phyloP scores from a whole-genome alignment of 306 rosid species.

The Corylus avellana region DNA sequence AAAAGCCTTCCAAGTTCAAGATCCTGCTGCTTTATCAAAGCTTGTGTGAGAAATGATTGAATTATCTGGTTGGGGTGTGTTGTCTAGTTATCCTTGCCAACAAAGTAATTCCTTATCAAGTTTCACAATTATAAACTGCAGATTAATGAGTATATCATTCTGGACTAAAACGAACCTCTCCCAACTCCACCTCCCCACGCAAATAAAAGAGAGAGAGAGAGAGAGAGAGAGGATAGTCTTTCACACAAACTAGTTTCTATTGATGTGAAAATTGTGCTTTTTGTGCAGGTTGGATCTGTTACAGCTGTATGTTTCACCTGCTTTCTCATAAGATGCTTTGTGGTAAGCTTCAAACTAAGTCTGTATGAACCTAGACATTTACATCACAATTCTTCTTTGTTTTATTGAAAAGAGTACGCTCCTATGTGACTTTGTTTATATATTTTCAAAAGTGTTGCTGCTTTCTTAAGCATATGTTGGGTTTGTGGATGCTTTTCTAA shows the following conservation, averaged over 20 bases:
- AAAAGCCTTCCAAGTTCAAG: neutral
- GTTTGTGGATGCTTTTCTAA: slow-evolving; percentile 9
- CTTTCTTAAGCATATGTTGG: slow-evolving; percentile 19
- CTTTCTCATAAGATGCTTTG: slow-evolving; percentile 86
- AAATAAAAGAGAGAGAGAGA: neutral
- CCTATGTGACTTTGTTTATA: neutral
- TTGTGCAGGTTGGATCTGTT: slow-evolving; percentile 89
- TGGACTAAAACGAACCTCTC: neutral
- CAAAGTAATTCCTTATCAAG: neutral
- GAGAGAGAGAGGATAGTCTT: neutral
- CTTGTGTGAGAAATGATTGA: neutral
- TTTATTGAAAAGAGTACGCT: neutral
- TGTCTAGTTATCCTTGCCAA: neutral
- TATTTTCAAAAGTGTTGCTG: slow-evolving; percentile 7
- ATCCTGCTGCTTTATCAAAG: neutral
- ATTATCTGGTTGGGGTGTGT: neutral
- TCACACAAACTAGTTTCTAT: neutral
- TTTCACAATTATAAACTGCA: neutral
- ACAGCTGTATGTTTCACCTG: slow-evolving; percentile 97
- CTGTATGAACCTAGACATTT: neutral
- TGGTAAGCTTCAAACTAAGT: slow-evolving; percentile 56
- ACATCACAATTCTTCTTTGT: neutral
- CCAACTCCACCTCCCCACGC: neutral
- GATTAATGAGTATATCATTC: neutral
- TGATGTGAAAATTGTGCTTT: slow-evolving; percentile 1